Percentiles rank a stretch among this genome's conserved stretches.
These are phyloP conservation scores for Lachnellula subtilissima DNA, from an alignment of 2,329 filamentous ascomycete genomes.

Conservation along the genomic window DNA sequence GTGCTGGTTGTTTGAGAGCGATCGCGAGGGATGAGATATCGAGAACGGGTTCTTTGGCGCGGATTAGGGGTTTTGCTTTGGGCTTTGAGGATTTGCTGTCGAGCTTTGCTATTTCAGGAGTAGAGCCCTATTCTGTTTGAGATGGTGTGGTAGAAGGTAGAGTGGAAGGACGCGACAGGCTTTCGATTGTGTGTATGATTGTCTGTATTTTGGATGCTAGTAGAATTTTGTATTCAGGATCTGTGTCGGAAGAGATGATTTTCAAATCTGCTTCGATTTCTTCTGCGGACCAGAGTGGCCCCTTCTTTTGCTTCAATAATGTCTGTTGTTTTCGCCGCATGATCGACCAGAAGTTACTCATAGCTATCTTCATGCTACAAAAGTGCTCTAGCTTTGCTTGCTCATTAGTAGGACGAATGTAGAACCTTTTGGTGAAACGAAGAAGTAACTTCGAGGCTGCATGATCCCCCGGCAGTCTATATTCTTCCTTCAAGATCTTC, in stretches of 20 bases:
- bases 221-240: not conserved
- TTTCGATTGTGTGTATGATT: not conserved
- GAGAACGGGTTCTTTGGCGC: not conserved
- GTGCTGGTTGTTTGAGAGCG: not conserved
- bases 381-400: constrained; percentile 1
- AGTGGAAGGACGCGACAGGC: not conserved
- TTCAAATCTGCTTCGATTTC: constrained; percentile 2
- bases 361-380: not conserved
- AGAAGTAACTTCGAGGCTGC: not conserved
- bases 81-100: not conserved
- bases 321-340: constrained; percentile 1
- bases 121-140: constrained; percentile 1
- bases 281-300: not conserved
- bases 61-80: not conserved
- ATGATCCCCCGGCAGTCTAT: constrained; percentile 1
- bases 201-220: not conserved
- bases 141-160: not conserved
- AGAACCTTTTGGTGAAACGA: not conserved
- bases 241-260: constrained; percentile 2
- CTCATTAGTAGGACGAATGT: constrained; percentile 2
- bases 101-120: not conserved
- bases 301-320: not conserved
- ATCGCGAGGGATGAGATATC: not conserved
- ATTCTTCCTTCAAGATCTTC: constrained; percentile 1
- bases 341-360: not conserved